Conservation (phyloP, 2,329 filamentous ascomycete genomes). For the Orbilia brochopaga region DNA sequence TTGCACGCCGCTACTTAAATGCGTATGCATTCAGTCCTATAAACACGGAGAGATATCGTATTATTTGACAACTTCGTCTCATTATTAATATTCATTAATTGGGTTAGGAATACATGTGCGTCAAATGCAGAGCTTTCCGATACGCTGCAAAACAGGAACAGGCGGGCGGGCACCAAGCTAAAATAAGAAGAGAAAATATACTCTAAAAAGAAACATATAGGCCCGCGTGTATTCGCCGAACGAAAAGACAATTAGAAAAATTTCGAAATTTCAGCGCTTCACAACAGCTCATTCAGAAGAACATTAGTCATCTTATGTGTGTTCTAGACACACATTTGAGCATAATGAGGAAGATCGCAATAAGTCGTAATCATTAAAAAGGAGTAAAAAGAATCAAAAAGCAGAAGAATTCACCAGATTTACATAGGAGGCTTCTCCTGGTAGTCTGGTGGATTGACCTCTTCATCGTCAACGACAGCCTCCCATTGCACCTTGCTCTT, state of each 20-base stretch:
- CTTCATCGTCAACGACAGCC: constrained; percentile 64
- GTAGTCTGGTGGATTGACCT: constrained; percentile 67
- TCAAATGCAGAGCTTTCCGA: constrained; percentile 1
- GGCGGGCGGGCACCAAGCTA: background rate
- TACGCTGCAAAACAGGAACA: background rate
- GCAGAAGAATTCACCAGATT: background rate
- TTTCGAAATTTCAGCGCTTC: background rate
- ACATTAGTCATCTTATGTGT: background rate
- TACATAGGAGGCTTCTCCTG: constrained; percentile 60
- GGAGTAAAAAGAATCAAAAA: constrained; percentile 9
- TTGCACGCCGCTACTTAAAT: no score
- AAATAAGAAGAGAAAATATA: background rate
- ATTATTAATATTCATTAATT: constrained; percentile 2
- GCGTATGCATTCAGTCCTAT: no score
- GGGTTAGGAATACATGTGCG: background rate
- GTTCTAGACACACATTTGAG: background rate
- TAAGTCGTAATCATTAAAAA: constrained; percentile 49
- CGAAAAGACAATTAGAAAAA: background rate
- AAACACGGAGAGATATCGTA: no score
- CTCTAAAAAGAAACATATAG: background rate
- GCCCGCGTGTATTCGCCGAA: background rate
- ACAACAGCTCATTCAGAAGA: background rate
- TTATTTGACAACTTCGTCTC: no score
- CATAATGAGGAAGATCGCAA: background rate
- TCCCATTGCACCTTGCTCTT: constrained; percentile 66